Evolutionary conservation across 1,284 basidiomycete genomes (phyloP).

Genomic region (Ustilago nuda): DNA sequence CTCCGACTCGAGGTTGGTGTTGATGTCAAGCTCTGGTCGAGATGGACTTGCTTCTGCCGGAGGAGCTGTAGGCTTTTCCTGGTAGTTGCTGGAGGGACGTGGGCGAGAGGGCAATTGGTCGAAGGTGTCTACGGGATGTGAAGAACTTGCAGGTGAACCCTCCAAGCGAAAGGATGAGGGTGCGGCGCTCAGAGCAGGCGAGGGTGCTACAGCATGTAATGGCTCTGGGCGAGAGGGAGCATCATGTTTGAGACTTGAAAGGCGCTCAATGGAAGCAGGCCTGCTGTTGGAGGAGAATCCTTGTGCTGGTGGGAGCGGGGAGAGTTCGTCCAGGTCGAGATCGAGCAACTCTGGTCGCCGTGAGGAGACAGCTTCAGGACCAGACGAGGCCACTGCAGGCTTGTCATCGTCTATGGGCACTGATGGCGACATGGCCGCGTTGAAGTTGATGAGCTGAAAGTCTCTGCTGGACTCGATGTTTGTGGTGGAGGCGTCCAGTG

Average conservation of each 20-base stretch:
- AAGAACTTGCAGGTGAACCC: conserved; percentile 29
- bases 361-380: background rate
- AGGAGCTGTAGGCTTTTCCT: background rate
- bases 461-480: background rate
- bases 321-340: conserved; percentile 48
- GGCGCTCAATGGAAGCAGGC: conserved; percentile 21
- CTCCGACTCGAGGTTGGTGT: background rate
- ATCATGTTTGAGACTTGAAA: conserved; percentile 21
- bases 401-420: background rate
- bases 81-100: background rate
- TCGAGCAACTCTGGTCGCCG: conserved; percentile 14
- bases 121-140: background rate
- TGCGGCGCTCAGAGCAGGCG: conserved; percentile 30
- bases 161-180: conserved; percentile 38
- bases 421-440: conserved; percentile 10
- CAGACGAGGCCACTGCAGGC: background rate
- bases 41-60: background rate
- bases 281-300: conserved; percentile 12
- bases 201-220: conserved; percentile 1
- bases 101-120: background rate
- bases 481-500: background rate
- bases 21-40: background rate
- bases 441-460: background rate
- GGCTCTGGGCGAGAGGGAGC: background rate
- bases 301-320: conserved; percentile 43